Percentiles rank a stretch among this genome's conserved stretches.
phyloP scores from a whole-genome alignment of 2,329 filamentous ascomycete species.

The Lanzia echinophila region DNA sequence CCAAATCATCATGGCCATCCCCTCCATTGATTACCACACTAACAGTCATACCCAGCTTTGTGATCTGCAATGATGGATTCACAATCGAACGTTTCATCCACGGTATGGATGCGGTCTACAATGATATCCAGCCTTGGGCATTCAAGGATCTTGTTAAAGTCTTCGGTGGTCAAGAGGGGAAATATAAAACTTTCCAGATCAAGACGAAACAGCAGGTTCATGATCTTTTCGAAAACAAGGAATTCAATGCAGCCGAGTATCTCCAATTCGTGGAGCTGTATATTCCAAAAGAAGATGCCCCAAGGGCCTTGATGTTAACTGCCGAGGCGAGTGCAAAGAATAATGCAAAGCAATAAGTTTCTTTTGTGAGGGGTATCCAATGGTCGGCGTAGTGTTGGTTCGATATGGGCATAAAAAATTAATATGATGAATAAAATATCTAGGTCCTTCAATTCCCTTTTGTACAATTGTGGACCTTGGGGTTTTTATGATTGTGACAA shows the following conservation, averaged over 20 bases:
- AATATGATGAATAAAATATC: not conserved
- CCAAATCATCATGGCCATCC: too few species aligned
- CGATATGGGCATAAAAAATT: not conserved
- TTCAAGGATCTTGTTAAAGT: constrained; percentile 61
- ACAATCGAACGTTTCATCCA: constrained; percentile 88
- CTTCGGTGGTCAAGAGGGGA: constrained; percentile 56
- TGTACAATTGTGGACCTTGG: too few species aligned
- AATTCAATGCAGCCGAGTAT: constrained; percentile 51
- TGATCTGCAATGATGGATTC: constrained; percentile 83
- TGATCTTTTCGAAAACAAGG: constrained; percentile 53
- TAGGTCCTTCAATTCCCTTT: too few species aligned
- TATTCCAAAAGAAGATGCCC: constrained; percentile 74
- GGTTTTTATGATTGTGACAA: too few species aligned
- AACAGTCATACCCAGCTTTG: constrained; percentile 45
- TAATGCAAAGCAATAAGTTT: constrained; percentile 43
- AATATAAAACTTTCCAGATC: constrained; percentile 57
- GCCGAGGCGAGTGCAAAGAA: constrained; percentile 63
- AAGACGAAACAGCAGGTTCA: constrained; percentile 65
- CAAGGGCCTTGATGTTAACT: constrained; percentile 60
- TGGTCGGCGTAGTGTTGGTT: not conserved
- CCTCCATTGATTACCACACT: not conserved
- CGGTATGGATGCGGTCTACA: constrained; percentile 72
- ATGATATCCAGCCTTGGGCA: constrained; percentile 72
- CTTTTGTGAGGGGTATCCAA: not conserved
- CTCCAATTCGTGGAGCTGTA: constrained; percentile 74